Percentiles rank a stretch among this genome's conserved stretches.
These are phyloP conservation scores for Meyerozyma sp. DNA, from an alignment of 1,139 yeast species.

Conservation along the genomic window DNA sequence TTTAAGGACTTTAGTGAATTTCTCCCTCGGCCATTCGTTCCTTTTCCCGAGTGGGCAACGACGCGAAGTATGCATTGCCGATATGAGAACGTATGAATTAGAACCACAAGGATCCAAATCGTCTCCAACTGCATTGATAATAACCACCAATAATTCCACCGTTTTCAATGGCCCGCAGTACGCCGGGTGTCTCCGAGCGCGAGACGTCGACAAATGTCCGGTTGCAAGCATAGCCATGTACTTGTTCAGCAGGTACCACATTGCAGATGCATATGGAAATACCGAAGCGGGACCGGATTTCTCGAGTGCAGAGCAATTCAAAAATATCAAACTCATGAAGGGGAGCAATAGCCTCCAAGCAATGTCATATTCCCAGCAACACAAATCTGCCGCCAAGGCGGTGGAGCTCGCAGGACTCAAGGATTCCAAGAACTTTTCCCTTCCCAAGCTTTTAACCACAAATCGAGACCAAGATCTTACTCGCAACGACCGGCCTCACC, in stretches of 20 bases:
- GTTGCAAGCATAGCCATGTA: conserved; percentile 25
- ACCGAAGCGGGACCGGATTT: conserved; percentile 2
- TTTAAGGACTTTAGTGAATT: conserved; percentile 24
- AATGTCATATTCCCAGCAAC: conserved; percentile 25
- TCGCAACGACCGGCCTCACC: conserved; percentile 9
- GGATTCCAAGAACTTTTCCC: conserved; percentile 15
- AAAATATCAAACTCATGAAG: conserved; percentile 19
- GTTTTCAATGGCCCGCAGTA: conserved; percentile 8
- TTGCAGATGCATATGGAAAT: conserved; percentile 23
- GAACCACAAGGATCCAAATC: neutral
- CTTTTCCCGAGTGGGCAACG: conserved; percentile 18
- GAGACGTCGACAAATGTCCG: conserved; percentile 25
- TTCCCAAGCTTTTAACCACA: conserved; percentile 17
- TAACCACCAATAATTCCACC: neutral
- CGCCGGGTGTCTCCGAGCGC: conserved; percentile 23
- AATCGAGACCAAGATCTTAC: conserved; percentile 10
- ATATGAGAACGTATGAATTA: conserved; percentile 7
- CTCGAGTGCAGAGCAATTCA: conserved; percentile 6
- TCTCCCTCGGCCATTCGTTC: conserved; percentile 20
- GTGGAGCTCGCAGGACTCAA: conserved; percentile 17
- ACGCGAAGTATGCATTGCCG: conserved; percentile 19
- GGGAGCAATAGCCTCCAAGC: conserved; percentile 21
- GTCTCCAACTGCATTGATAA: neutral
- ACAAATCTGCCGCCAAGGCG: conserved; percentile 20
- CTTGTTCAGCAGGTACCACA: conserved; percentile 26